Percentiles rank a stretch among this genome's conserved stretches.
phyloP scores from a whole-genome alignment of 768 basidiomycete species.

The Calocybe cyanea region DNA sequence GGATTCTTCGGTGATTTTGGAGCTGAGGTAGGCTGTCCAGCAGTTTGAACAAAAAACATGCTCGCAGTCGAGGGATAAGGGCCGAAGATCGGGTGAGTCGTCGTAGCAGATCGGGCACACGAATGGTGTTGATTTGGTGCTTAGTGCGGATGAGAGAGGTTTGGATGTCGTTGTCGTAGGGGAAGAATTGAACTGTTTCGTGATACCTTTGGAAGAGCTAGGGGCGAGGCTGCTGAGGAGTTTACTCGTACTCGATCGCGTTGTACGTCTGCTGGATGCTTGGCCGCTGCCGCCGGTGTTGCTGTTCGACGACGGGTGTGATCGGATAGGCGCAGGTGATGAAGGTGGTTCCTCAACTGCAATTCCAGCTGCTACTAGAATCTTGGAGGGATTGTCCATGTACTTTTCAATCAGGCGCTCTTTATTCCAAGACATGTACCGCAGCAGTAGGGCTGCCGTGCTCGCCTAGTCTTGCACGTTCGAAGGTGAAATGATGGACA shows the following conservation, averaged over 20 bases:
- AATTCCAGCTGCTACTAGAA: constrained; percentile 74
- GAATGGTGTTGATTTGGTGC: constrained; percentile 48
- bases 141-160: constrained; percentile 25
- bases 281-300: constrained; percentile 14
- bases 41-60: constrained; percentile 83
- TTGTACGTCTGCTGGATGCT: constrained; percentile 23
- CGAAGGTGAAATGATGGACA: constrained; percentile 5
- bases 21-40: constrained; percentile 75
- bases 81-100: constrained; percentile 55
- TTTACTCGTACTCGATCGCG: constrained; percentile 32
- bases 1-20: constrained; percentile 82
- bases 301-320: constrained; percentile 24
- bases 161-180: constrained; percentile 26
- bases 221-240: constrained; percentile 27
- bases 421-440: constrained; percentile 91
- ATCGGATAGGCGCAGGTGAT: constrained; percentile 28
- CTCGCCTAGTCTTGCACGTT: constrained; percentile 40
- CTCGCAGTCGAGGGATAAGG: constrained; percentile 72
- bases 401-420: constrained; percentile 95
- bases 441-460: constrained; percentile 73
- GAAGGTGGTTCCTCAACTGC: constrained; percentile 41
- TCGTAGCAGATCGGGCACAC: constrained; percentile 94
- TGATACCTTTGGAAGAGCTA: constrained; percentile 26
- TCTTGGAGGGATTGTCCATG: constrained; percentile 82
- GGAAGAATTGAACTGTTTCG: background rate